These are phyloP conservation scores for Leishmania tarentolae DNA, from an alignment of 208 protist species.

Conservation along the genomic window DNA sequence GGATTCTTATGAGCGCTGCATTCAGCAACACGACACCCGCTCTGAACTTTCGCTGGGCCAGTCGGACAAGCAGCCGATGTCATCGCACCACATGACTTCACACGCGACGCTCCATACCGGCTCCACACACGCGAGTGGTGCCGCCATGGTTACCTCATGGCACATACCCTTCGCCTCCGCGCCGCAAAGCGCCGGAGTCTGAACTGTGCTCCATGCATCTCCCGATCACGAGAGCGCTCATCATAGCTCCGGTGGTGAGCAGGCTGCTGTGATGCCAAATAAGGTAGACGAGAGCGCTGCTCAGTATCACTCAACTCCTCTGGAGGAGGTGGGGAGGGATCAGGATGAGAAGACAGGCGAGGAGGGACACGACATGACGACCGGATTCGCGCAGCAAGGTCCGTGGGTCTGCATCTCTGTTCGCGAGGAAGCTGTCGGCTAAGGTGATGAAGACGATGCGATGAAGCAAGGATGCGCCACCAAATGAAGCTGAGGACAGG, in stretches of 20 bases:
- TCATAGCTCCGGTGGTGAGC: neutral
- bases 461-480: neutral
- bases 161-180: conserved; percentile 4
- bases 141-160: neutral
- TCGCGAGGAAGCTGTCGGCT: neutral
- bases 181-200: neutral
- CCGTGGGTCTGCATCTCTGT: conserved; percentile 10
- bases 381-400: neutral
- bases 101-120: neutral
- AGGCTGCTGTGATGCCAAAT: neutral
- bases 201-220: neutral
- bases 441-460: neutral
- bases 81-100: neutral
- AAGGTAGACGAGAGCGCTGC: neutral
- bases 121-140: neutral
- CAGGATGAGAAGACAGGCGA: neutral
- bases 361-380: neutral
- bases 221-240: neutral
- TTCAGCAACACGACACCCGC: conserved; percentile 30
- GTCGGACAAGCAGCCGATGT: neutral
- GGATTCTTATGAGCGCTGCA: conserved; percentile 51
- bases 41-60: neutral
- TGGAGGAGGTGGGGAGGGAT: neutral
- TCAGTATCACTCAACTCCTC: neutral
- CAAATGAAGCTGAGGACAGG: neutral